phyloP scores from a whole-genome alignment of 352 stramenopile genomes.

The Globisporangium parvum region DNA sequence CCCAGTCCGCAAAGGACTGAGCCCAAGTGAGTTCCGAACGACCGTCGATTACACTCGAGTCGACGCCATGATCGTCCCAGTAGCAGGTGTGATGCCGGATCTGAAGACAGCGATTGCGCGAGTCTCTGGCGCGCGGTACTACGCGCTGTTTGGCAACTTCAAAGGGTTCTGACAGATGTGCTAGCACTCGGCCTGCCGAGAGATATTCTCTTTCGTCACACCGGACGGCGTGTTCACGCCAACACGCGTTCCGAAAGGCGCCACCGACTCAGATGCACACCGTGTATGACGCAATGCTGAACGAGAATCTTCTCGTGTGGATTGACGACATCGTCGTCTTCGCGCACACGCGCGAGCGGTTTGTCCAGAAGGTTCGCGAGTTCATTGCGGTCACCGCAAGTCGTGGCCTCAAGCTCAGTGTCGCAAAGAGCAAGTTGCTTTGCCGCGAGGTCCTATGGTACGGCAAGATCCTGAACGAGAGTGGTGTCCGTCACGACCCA shows the following conservation, averaged over 20 bases:
- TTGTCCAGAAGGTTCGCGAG: not conserved
- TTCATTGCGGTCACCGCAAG: not conserved
- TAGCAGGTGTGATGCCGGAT: not conserved
- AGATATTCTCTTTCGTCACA: not conserved
- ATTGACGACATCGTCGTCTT: not conserved
- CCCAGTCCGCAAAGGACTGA: not conserved
- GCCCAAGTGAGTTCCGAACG: not conserved
- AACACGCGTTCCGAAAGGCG: not conserved
- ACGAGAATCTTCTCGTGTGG: not conserved
- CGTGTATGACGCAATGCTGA: not conserved
- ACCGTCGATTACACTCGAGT: not conserved
- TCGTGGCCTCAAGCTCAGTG: not conserved
- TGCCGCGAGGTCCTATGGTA: not conserved
- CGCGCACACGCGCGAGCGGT: not conserved
- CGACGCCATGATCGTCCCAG: not conserved
- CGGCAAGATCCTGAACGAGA: not conserved
- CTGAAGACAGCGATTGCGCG: not conserved
- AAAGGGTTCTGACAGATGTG: not conserved
- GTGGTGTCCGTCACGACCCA: not conserved
- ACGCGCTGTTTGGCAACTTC: not conserved
- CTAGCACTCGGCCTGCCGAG: not conserved
- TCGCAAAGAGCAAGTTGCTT: not conserved
- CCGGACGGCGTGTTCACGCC: not conserved
- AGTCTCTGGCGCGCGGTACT: not conserved
- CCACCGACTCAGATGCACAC: not conserved